phyloP scores from a whole-genome alignment of 805 yeast genomes.

The Deakozyma indianensis region DNA sequence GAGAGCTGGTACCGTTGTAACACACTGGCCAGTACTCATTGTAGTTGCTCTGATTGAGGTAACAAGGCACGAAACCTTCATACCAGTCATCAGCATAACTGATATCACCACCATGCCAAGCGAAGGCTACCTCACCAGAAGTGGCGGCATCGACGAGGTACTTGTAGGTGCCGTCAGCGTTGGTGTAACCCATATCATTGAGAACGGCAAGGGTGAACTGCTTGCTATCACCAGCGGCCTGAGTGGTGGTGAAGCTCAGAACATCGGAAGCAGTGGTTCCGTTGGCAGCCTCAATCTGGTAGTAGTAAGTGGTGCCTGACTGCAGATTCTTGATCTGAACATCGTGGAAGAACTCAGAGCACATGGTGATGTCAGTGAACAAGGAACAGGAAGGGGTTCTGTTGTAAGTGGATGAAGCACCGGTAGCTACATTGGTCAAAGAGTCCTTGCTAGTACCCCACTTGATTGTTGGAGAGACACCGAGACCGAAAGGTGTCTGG shows the following conservation, averaged over 20 bases:
- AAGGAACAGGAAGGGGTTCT: neutral
- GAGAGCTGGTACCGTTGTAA: slow-evolving; percentile 7
- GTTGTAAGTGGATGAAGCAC: neutral
- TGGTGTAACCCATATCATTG: slow-evolving; percentile 9
- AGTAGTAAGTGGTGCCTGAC: slow-evolving; percentile 1
- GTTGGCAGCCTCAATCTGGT: neutral
- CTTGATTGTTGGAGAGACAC: neutral
- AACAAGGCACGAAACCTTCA: too few species aligned
- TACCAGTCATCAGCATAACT: slow-evolving; percentile 8
- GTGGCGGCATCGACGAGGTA: slow-evolving; percentile 3
- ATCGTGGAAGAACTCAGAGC: too few species aligned
- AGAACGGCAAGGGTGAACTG: slow-evolving; percentile 9
- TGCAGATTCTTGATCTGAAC: neutral
- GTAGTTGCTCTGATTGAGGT: slow-evolving; percentile 3
- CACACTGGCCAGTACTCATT: slow-evolving; percentile 6
- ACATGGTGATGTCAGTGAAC: too few species aligned
- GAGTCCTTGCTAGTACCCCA: neutral
- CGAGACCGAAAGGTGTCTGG: slow-evolving; percentile 10
- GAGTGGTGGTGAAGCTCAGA: slow-evolving; percentile 8
- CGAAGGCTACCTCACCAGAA: slow-evolving; percentile 1
- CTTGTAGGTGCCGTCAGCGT: slow-evolving; percentile 5
- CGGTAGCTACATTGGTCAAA: neutral
- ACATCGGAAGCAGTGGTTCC: neutral
- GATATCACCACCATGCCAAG: slow-evolving; percentile 7
- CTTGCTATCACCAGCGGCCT: slow-evolving; percentile 8